These are phyloP conservation scores for Penicillium antarcticum DNA, from an alignment of 495 filamentous ascomycete genomes.

Conservation along the genomic window DNA sequence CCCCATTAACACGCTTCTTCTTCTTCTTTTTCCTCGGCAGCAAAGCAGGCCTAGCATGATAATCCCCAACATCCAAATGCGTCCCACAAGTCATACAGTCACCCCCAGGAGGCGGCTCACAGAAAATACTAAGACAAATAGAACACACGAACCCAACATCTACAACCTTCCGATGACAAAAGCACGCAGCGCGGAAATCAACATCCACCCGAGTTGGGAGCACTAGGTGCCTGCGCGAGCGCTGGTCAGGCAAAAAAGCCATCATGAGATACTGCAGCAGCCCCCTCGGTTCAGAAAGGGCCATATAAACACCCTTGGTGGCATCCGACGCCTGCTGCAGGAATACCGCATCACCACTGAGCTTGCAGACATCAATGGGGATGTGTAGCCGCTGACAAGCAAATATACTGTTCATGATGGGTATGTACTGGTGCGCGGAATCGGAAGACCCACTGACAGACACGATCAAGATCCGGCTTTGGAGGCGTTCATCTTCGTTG, in stretches of 20 bases:
- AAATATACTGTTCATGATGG: slow-evolving; percentile 97
- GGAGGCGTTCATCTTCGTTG: slow-evolving; percentile 46
- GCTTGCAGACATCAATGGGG: slow-evolving; percentile 84
- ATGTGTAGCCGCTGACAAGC: slow-evolving; percentile 80
- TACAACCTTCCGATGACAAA: slow-evolving; percentile 89
- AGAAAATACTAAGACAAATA: slow-evolving; percentile 87
- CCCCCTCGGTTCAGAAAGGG: slow-evolving; percentile 59
- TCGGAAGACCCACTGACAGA: slow-evolving; percentile 78
- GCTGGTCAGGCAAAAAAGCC: slow-evolving; percentile 79
- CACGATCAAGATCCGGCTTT: slow-evolving; percentile 86
- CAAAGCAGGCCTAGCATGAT: slow-evolving; percentile 72
- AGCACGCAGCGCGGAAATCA: slow-evolving; percentile 95
- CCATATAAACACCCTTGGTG: slow-evolving; percentile 83
- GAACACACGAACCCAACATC: slow-evolving; percentile 94
- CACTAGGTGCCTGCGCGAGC: slow-evolving; percentile 61
- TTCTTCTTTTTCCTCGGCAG: slow-evolving; percentile 71
- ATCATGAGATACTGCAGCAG: slow-evolving; percentile 93
- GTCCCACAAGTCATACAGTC: slow-evolving; percentile 91
- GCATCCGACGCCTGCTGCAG: slow-evolving; percentile 92
- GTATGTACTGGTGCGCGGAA: slow-evolving; percentile 87
- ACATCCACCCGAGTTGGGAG: slow-evolving; percentile 80
- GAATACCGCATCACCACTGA: slow-evolving; percentile 86
- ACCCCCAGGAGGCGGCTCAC: slow-evolving; percentile 59
- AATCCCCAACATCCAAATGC: slow-evolving; percentile 69
- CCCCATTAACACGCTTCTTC: slow-evolving; percentile 52